Percentiles rank a stretch among this genome's conserved stretches.
phyloP scores from a whole-genome alignment of 108 stramenopile species.

The Cyclotella choctawhatcheeana region DNA sequence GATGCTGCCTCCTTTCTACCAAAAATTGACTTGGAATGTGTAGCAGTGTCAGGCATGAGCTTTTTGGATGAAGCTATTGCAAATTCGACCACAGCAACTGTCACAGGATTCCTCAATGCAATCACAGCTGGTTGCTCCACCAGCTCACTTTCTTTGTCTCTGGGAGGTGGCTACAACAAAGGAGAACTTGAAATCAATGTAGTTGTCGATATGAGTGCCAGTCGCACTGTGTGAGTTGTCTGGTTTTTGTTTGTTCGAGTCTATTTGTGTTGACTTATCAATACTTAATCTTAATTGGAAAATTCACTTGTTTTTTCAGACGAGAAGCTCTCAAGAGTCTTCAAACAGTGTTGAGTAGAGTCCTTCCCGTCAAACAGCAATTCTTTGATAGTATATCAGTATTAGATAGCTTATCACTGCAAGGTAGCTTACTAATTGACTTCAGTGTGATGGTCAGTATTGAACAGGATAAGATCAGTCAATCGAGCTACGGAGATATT shows the following conservation, averaged over 20 bases:
- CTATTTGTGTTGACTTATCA: neutral
- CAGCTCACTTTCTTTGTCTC: neutral
- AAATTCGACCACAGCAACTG: neutral
- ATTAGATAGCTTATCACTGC: neutral
- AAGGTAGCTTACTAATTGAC: neutral
- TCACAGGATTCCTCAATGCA: constrained; percentile 23
- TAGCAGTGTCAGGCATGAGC: constrained; percentile 16
- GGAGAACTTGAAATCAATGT: constrained; percentile 13
- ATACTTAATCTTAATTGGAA: neutral
- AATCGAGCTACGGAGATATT: neutral
- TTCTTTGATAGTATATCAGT: constrained; percentile 18
- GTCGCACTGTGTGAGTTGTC: constrained; percentile 17
- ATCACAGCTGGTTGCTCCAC: constrained; percentile 32
- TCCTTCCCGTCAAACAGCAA: neutral
- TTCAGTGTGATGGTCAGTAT: neutral
- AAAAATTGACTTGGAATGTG: constrained; percentile 8
- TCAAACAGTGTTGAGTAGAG: neutral
- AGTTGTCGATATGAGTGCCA: constrained; percentile 3
- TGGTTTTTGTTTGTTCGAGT: neutral
- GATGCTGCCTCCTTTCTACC: constrained; percentile 15
- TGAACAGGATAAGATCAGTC: neutral
- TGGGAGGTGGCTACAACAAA: constrained; percentile 34
- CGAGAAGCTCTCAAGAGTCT: neutral
- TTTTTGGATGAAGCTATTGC: constrained; percentile 10
- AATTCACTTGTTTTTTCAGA: neutral